Percentiles rank a stretch among this genome's conserved stretches.
phyloP scores from a whole-genome alignment of 371 early-diverging fungal species.

The Capniomyces stellatus region DNA sequence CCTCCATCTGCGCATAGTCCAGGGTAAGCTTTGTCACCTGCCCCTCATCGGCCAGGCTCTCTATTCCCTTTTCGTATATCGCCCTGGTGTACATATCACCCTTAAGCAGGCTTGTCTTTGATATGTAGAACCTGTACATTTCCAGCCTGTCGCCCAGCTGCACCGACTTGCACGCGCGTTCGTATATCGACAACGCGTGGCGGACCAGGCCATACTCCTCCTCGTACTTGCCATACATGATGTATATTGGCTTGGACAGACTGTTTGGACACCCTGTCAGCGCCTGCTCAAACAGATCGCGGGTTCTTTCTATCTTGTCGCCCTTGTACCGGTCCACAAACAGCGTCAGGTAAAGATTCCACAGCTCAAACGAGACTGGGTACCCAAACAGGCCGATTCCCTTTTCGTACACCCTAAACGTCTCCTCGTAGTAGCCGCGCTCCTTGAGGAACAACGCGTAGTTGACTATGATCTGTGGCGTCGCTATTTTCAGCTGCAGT shows the following conservation, averaged over 20 bases:
- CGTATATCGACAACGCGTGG: constrained; percentile 85
- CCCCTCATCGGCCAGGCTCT: constrained; percentile 55
- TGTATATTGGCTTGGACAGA: constrained; percentile 65
- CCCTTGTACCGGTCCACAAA: constrained; percentile 75
- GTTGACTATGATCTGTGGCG: constrained; percentile 85
- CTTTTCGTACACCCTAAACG: constrained; percentile 85
- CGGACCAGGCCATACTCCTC: constrained; percentile 83
- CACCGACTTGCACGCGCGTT: constrained; percentile 69
- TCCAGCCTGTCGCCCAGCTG: constrained; percentile 47
- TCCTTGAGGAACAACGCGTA: constrained; percentile 83
- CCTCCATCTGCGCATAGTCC: constrained; percentile 73
- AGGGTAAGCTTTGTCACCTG: constrained; percentile 61
- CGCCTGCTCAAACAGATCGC: constrained; percentile 93
- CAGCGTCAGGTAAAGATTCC: constrained; percentile 84
- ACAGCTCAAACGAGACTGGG: constrained; percentile 92
- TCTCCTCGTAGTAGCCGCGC: constrained; percentile 79
- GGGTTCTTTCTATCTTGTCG: constrained; percentile 69
- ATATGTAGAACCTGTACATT: constrained; percentile 77
- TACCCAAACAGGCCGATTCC: constrained; percentile 90
- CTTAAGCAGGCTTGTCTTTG: constrained; percentile 69
- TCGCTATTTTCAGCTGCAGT: constrained; percentile 83
- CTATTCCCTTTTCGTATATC: constrained; percentile 82
- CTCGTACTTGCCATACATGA: constrained; percentile 88
- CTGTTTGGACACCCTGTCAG: constrained; percentile 71
- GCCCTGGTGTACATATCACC: constrained; percentile 74